Base-by-base conservation (phyloP, 2,329 filamentous ascomycete species). In the Dichotomopilus funicola region DNA sequence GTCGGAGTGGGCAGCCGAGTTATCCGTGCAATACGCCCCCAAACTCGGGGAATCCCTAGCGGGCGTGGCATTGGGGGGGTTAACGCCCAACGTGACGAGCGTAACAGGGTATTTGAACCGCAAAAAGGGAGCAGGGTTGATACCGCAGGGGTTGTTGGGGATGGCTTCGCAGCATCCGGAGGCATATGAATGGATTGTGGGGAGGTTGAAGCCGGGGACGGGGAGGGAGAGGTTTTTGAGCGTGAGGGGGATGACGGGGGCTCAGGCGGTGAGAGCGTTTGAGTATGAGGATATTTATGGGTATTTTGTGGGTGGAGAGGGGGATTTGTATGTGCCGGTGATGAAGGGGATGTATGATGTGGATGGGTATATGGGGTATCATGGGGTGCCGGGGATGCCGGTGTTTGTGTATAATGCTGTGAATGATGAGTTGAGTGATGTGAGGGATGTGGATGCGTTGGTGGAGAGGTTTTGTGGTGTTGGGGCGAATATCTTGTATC, bases 1-100 rank as follows among this genome's bases (percentile, higher is more conserved):
- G 1, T 72, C 67, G n/a, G 75, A 74, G 50, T 79, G 72, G 72
- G 77, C 77, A 1, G 71, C 73, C n/a, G 75, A 79, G 59, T 61
- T 80, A 48, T 73, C 77, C 54, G 65, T 67, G 1, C 65, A 65
- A 27, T 80, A 80, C 59, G 78, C 77, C 0, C 74, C 76, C 1
- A 75, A 79, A 55, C 62, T 80, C 41, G 63, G 19, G 19, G 19
- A 27, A 27, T 27, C 66, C 33, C 69, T 79, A 40, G 66, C 67
- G 4, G 77, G 77, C 6, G 71, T 70, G 3, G 76, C 73, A 0
- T 56, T 79, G 0, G 77, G 77, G 10, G 77, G 77, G 9, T 64
- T 75, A 19, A 70, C 73, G 3, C 70, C 75, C 1, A 73, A 76
- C 48, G 65, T 74, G 10, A 68, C 67, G 5, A 68, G 59, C 6